These are phyloP conservation scores for barrel medic (Medicago truncatula) DNA, from an alignment of 306 rosid species.

Conservation along the genomic window DNA sequence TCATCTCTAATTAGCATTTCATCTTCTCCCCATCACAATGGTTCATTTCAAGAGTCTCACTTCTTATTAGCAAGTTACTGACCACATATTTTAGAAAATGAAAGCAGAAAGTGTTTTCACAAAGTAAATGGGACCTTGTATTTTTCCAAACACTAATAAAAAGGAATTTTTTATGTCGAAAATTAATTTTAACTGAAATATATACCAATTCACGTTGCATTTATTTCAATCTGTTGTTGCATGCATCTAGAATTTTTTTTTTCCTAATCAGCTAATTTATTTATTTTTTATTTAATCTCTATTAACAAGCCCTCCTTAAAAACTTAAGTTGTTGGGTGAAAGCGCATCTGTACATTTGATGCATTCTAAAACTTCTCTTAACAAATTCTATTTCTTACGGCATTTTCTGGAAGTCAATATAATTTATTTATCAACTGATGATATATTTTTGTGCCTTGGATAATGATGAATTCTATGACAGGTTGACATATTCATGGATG, in stretches of 20 bases:
- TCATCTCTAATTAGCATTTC: too few species aligned
- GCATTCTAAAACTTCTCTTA: slow-evolving; percentile 1
- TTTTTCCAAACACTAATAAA: slow-evolving; percentile 13
- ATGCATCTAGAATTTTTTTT: slow-evolving; percentile 37
- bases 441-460: slow-evolving; percentile 37
- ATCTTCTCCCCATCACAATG: too few species aligned
- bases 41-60: too few species aligned
- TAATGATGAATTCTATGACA: slow-evolving; percentile 57
- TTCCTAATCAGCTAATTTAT: slow-evolving; percentile 13
- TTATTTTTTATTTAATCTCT: slow-evolving; percentile 16
- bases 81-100: too few species aligned
- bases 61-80: too few species aligned
- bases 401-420: slow-evolving; percentile 32
- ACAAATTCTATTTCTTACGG: slow-evolving; percentile 9
- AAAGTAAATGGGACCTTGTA: too few species aligned
- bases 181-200: slow-evolving; percentile 3
- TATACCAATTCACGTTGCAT: slow-evolving; percentile 19
- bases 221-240: slow-evolving; percentile 26
- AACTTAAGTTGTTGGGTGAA: slow-evolving; percentile 26
- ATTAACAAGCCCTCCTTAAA: slow-evolving; percentile 16
- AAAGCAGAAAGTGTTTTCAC: too few species aligned
- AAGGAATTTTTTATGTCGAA: slow-evolving; percentile 27
- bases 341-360: slow-evolving; percentile 17
- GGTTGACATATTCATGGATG: slow-evolving; percentile 95
- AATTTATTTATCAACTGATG: slow-evolving; percentile 21